Evolutionary conservation across 1,139 yeast genomes (phyloP).

Genomic region (Hansenula anomala): DNA sequence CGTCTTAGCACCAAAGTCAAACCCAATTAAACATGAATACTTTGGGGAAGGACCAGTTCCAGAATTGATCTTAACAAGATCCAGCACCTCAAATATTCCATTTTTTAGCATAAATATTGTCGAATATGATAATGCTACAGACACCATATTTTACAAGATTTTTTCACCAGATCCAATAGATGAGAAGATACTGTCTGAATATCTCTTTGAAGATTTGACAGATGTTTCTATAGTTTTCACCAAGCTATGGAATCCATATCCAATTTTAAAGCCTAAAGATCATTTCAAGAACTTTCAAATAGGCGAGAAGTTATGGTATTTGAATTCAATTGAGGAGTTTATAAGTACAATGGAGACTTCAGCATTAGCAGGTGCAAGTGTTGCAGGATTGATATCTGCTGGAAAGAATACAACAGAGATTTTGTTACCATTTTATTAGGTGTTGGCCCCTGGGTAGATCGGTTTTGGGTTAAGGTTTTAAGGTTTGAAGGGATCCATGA

Average conservation of each 20-base stretch:
- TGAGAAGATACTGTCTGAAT: conserved; percentile 16
- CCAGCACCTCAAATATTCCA: conserved; percentile 10
- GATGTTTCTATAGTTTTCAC: conserved; percentile 20
- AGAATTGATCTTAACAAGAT: conserved; percentile 26
- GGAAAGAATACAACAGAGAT: conserved; percentile 14
- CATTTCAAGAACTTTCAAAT: conserved; percentile 25
- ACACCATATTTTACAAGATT: conserved; percentile 34
- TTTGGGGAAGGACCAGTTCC: conserved; percentile 22
- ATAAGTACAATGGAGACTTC: conserved; percentile 46
- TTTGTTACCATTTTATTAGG: background rate
- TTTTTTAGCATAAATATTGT: conserved; percentile 29
- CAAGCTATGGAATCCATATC: conserved; percentile 36
- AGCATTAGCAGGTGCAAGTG: conserved; percentile 42
- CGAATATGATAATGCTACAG: conserved; percentile 20
- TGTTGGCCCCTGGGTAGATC: too few species aligned
- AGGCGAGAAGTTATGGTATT: conserved; percentile 30
- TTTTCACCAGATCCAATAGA: conserved; percentile 27
- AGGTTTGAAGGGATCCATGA: too few species aligned
- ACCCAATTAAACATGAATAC: conserved; percentile 11
- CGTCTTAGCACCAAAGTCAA: conserved; percentile 14
- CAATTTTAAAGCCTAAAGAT: conserved; percentile 24
- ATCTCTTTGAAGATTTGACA: conserved; percentile 22
- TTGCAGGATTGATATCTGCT: conserved; percentile 28
- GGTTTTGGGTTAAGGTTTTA: too few species aligned
- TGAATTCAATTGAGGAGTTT: conserved; percentile 38